Base-by-base conservation (phyloP, 2,329 filamentous ascomycete genomes). In the Hypoxylon sp. region DNA sequence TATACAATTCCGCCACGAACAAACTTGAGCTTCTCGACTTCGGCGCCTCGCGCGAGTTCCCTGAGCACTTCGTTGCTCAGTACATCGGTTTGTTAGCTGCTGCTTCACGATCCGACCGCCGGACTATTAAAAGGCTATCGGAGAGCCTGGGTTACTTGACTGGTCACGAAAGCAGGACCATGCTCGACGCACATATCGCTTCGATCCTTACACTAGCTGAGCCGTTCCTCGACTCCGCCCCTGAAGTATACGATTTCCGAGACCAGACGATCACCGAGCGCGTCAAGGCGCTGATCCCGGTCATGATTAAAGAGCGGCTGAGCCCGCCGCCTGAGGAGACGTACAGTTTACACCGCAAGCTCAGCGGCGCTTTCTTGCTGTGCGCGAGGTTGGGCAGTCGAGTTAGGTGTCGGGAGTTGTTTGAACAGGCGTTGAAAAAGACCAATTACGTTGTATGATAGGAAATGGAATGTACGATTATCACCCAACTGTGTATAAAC, bases 231-330 rank as follows among this genome's bases (percentile, higher is more conserved):
- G 85, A 85, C 3, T 87, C 84, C 0, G 93, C 94, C 0, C 93
- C 94, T 0, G 91, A 92, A 55, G 81, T 97, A 0, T 99, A 99
- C 79, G 94, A 99, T 79, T 99, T 99, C 80, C 84, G 88, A 66
- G 90, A 95, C 76, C 96, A 99, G 84, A 99, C 95, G 1, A 98
- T 99, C 73, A 99, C 96, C 0, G 94, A 98, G 77, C 87, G 97
- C 48, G 95, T 99, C 63, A 90, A 94, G 75, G 87, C 85, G 3
- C 86, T 97, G 58, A 98, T 99, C 72, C 96, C 96, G 14, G 84
- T 97, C 58, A 99, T 99, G 96, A 86, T 99, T 51, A 88, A 89
- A 63, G 96, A 99, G 83, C 84, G 96, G 37, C 82, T 99, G 19
- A 90, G 93, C 14, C 95, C 96, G 24, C 96, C 97, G 24, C 96